Conservation (phyloP, 441 rosid species). For the Syzygium syzygioides region DNA sequence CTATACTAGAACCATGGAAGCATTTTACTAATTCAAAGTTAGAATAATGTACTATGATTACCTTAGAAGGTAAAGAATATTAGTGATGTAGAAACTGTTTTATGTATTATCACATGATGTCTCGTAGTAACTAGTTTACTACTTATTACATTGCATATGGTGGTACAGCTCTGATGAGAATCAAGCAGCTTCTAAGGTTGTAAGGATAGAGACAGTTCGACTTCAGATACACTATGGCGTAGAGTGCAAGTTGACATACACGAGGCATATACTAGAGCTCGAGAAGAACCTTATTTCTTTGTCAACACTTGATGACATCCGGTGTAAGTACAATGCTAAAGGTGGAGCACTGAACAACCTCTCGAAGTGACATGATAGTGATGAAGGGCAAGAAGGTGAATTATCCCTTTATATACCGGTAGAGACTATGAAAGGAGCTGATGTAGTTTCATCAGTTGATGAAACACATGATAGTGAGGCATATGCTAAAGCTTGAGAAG, state of each 20-base stretch:
- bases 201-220: not conserved
- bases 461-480: too few species aligned
- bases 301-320: not conserved
- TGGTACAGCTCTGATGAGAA: not conserved
- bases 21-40: not conserved
- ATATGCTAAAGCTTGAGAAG: not conserved
- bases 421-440: not conserved
- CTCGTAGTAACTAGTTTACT: not conserved
- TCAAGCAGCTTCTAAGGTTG: not conserved
- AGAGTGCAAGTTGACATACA: not conserved
- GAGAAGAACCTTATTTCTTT: not conserved
- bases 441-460: not conserved
- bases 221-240: not conserved
- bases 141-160: not conserved
- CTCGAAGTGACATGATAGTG: not conserved
- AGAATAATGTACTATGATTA: not conserved
- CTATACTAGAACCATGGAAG: not conserved
- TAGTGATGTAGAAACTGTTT: not conserved
- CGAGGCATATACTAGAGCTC: not conserved
- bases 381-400: not conserved
- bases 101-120: not conserved
- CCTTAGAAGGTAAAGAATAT: not conserved
- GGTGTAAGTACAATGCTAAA: not conserved
- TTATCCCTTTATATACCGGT: not conserved
- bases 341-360: not conserved